These are phyloP conservation scores for Erythrophleum ivorense DNA, from an alignment of 331 rosid genomes.

Conservation along the genomic window DNA sequence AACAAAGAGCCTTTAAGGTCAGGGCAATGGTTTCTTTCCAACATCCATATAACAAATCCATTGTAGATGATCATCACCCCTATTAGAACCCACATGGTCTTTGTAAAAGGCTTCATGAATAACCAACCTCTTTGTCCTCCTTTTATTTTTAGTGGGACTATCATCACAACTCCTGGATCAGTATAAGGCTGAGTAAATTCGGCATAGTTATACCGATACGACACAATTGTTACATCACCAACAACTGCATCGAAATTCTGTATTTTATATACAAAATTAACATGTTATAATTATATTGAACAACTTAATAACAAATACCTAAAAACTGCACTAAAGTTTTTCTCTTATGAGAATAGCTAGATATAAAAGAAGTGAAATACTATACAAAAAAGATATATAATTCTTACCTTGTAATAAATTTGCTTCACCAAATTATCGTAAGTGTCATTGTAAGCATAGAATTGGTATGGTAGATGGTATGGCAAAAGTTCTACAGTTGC, in stretches of 20 bases:
- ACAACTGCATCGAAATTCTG: conserved; percentile 54
- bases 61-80: conserved; percentile 48
- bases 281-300: too few relatives aligned
- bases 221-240: conserved; percentile 40
- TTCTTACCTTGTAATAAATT: conserved; percentile 36
- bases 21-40: conserved; percentile 49
- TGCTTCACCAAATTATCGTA: conserved; percentile 42
- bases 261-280: neutral
- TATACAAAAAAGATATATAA: too few relatives aligned
- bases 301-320: too few relatives aligned
- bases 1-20: conserved; percentile 42
- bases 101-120: conserved; percentile 56
- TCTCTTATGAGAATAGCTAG: too few relatives aligned
- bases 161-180: conserved; percentile 55
- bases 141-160: conserved; percentile 44
- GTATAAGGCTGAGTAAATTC: conserved; percentile 53
- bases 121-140: conserved; percentile 38
- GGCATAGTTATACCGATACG: conserved; percentile 35
- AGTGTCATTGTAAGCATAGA: conserved; percentile 33
- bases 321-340: too few relatives aligned
- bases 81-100: conserved; percentile 52
- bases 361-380: too few relatives aligned
- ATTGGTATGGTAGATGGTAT: neutral
- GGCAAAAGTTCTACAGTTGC: conserved; percentile 22
- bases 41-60: conserved; percentile 59